These are phyloP conservation scores for Bretschneidera sinensis DNA, from an alignment of 345 rosid genomes.

Conservation along the genomic window DNA sequence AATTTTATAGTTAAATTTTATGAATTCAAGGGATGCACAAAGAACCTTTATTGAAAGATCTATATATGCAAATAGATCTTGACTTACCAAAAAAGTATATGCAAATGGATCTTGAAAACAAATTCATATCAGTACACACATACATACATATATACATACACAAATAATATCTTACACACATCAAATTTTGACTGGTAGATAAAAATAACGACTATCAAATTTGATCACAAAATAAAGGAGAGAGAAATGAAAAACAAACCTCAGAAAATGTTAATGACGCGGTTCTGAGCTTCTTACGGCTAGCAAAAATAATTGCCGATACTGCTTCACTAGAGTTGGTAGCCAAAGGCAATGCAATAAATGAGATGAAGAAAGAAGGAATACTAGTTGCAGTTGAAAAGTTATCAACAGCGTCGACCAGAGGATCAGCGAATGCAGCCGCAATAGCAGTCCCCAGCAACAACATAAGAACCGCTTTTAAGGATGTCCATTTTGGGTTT, in stretches of 20 bases:
- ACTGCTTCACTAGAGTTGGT: conserved; percentile 95
- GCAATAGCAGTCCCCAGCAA: conserved; percentile 77
- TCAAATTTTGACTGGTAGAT: too few relatives aligned
- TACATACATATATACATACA: too few relatives aligned
- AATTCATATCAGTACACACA: too few relatives aligned
- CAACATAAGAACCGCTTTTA: conserved; percentile 66
- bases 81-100: too few relatives aligned
- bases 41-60: too few relatives aligned
- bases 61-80: too few relatives aligned
- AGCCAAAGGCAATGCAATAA: conserved; percentile 84
- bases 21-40: too few relatives aligned
- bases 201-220: too few relatives aligned
- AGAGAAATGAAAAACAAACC: conserved; percentile 29
- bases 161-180: too few relatives aligned
- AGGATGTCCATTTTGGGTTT: conserved; percentile 44
- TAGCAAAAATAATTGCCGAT: conserved; percentile 85
- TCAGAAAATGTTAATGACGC: conserved; percentile 89
- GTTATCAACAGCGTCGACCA: conserved; percentile 87
- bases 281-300: conserved; percentile 69
- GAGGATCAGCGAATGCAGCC: conserved; percentile 91
- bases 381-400: conserved; percentile 88
- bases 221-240: not conserved
- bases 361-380: conserved; percentile 94
- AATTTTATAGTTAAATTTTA: too few relatives aligned
- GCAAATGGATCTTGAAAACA: too few relatives aligned